Evolutionary conservation across 2,329 filamentous ascomycete species (phyloP), one percentile per base, ranked within the genome.

Genomic region (Xylogone sp.): DNA sequence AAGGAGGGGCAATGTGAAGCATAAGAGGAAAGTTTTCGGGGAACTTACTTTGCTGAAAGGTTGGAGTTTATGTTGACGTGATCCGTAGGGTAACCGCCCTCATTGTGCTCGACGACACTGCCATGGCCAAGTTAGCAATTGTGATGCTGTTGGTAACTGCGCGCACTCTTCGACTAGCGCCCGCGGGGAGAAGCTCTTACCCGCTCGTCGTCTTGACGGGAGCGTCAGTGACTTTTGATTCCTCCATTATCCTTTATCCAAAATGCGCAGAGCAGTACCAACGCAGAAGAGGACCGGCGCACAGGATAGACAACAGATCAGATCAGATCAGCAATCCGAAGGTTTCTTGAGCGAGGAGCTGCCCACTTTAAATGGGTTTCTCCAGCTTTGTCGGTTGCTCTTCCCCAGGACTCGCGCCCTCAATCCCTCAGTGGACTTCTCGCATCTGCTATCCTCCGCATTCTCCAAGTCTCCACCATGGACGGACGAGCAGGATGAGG

Each of bases 51-150:
- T 29, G 56, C 59, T 44, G 45, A 44, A 5, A 54, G 44, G 48
- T 62, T 62, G 18, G 53, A 45, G 45, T 60, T 62, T 19, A 62
- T 39, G 34, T 60, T 51, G 44, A 62, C 51, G 43, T 60, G 57
- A 12, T 42, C 42, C 18, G 43, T 18, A 16, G 16, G n/a, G 21
- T 49, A 44, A 6, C 46, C 51, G n/a, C 42, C 31, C 29, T 53
- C 52, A 16, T 39, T 39, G n/a, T 39, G n/a, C n/a, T 39, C 34
- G 8, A 39, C 34, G 34, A 4, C 34, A 39, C n/a, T 39, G 10
- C 34, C n/a, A 16, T 16, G 34, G n/a, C n/a, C 34, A 16, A 16
- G 34, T 39, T 16, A 39, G 34, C 34, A 6, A 39, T 39, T 39
- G 34, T 4, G 5, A 27, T 10, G 24, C n/a, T n/a, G n/a, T 31